Percentiles rank a stretch among this genome's conserved stretches.
Conservation (phyloP, 495 filamentous ascomycete genomes). For the Xylaria curta region DNA sequence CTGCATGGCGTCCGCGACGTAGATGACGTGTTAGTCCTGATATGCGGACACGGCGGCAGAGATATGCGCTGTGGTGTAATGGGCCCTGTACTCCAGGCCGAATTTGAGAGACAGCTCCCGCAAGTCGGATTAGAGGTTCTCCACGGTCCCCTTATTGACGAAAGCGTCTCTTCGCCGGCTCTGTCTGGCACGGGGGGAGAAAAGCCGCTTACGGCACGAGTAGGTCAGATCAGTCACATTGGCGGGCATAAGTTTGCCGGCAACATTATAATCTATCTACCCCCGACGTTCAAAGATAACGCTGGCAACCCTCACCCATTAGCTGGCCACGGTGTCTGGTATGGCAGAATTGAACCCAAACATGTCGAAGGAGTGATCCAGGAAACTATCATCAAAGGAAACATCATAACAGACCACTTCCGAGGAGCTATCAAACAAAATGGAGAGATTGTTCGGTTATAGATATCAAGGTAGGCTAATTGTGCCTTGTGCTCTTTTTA, state of each 20-base stretch:
- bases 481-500: slow-evolving; percentile 10
- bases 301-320: slow-evolving; percentile 59
- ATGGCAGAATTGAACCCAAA: slow-evolving; percentile 83
- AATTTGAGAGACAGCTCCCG: slow-evolving; percentile 65
- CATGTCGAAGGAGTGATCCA: slow-evolving; percentile 86
- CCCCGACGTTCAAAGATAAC: slow-evolving; percentile 54
- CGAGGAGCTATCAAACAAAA: slow-evolving; percentile 62
- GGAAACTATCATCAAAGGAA: slow-evolving; percentile 78
- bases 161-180: slow-evolving; percentile 31
- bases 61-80: slow-evolving; percentile 82
- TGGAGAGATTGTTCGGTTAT: slow-evolving; percentile 51
- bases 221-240: slow-evolving; percentile 85
- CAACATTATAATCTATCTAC: slow-evolving; percentile 91
- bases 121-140: slow-evolving; percentile 45
- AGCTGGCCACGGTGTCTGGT: slow-evolving; percentile 89
- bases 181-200: slow-evolving; percentile 33
- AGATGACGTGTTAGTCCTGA: slow-evolving; percentile 71
- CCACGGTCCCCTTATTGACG: slow-evolving; percentile 43
- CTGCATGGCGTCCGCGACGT: slow-evolving; percentile 63
- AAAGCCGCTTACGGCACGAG: slow-evolving; percentile 53
- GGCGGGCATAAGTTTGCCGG: slow-evolving; percentile 94
- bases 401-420: slow-evolving; percentile 77
- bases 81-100: slow-evolving; percentile 70
- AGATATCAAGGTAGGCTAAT: slow-evolving; percentile 14
- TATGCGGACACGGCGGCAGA: slow-evolving; percentile 83